Evolutionary conservation across 768 basidiomycete species (phyloP).

Genomic region (Pleurotus djamor): DNA sequence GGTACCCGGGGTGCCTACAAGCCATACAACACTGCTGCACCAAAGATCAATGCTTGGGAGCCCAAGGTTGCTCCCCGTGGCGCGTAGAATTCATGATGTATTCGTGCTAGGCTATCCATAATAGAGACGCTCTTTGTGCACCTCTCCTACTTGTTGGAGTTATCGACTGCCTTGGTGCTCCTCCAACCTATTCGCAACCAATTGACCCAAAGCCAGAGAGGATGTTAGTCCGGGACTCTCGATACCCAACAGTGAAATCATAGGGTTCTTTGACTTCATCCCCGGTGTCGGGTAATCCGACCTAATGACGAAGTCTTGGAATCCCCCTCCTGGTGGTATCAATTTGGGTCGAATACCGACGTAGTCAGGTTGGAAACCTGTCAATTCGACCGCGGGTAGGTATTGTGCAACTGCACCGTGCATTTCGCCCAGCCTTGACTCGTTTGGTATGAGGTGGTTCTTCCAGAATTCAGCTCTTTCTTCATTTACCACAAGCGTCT

Average conservation of each 20-base stretch:
- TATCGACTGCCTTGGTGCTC: constrained; percentile 3
- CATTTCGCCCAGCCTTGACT: constrained; percentile 62
- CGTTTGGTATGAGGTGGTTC: constrained; percentile 60
- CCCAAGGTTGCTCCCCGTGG: constrained; percentile 62
- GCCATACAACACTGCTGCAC: constrained; percentile 81
- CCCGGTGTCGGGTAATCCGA: constrained; percentile 50
- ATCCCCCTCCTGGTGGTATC: constrained; percentile 67
- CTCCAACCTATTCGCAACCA: constrained; percentile 59
- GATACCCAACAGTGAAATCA: constrained; percentile 88
- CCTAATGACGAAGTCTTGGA: constrained; percentile 82
- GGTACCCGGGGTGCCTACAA: constrained; percentile 91
- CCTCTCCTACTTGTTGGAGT: too few relatives aligned
- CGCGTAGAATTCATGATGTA: constrained; percentile 1
- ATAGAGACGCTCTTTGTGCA: neutral
- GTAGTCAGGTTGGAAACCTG: constrained; percentile 78
- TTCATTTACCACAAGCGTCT: neutral
- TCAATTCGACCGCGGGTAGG: constrained; percentile 57
- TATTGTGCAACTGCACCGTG: constrained; percentile 71
- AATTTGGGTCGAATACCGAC: constrained; percentile 88
- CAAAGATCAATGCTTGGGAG: constrained; percentile 84
- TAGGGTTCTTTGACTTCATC: constrained; percentile 29
- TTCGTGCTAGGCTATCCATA: neutral
- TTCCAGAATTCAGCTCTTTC: constrained; percentile 77
- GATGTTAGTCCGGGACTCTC: constrained; percentile 93
- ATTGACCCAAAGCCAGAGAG: constrained; percentile 83